phyloP scores from a whole-genome alignment of 192 early-diverging fungal genomes.

The Backusella parvicylindrica region DNA sequence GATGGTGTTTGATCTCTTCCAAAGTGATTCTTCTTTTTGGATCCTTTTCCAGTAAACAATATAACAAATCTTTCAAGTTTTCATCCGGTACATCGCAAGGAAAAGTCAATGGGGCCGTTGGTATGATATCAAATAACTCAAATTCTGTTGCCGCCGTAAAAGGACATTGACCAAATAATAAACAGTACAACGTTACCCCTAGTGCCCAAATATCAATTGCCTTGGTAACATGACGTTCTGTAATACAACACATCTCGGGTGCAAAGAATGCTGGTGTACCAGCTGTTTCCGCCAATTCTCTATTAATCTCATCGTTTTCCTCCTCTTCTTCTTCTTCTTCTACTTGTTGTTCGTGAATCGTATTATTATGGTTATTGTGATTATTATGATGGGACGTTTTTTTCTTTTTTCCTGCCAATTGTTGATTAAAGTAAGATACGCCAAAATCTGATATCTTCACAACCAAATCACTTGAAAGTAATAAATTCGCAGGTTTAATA shows the following conservation, averaged over 20 bases:
- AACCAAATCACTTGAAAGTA: constrained; percentile 65
- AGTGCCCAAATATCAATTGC: constrained; percentile 98
- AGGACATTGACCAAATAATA: constrained; percentile 88
- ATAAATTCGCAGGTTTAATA: constrained; percentile 96
- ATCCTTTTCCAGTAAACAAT: constrained; percentile 82
- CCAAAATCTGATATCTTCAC: constrained; percentile 99
- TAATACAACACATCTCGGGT: constrained; percentile 84
- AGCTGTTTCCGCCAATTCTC: constrained; percentile 91
- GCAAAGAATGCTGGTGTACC: constrained; percentile 98
- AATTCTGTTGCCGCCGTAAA: constrained; percentile 94
- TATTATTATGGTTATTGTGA: constrained; percentile 56
- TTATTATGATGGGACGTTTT: constrained; percentile 25
- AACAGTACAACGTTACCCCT: constrained; percentile 94
- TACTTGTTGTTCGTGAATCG: no score
- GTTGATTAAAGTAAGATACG: constrained; percentile 80
- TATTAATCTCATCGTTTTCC: constrained; percentile 53
- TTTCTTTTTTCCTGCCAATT: constrained; percentile 32
- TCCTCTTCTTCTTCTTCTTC: constrained; percentile 20
- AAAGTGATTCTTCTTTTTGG: constrained; percentile 79
- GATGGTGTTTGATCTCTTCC: constrained; percentile 87
- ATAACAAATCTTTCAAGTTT: constrained; percentile 62
- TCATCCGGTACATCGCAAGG: constrained; percentile 37
- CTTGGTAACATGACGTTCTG: constrained; percentile 60
- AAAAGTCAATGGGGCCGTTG: constrained; percentile 61
- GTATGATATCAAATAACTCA: constrained; percentile 93